Percentiles rank a stretch among this genome's conserved stretches.
phyloP scores from a whole-genome alignment of 805 yeast genomes.

The Pichia ethanolica region DNA sequence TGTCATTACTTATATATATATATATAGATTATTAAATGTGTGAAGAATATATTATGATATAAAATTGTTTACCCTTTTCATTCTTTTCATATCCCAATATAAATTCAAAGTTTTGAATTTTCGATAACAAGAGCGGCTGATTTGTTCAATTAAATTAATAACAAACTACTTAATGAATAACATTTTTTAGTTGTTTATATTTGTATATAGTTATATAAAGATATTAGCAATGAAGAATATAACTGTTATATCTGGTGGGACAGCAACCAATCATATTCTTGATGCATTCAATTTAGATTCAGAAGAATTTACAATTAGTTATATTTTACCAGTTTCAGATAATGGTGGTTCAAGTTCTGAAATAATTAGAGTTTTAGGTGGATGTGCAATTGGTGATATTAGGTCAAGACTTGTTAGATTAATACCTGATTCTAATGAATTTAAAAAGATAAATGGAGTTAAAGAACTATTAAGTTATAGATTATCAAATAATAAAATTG shows the following conservation, averaged over 20 bases:
- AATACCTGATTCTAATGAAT: conserved; percentile 44
- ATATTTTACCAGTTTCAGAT: conserved; percentile 78
- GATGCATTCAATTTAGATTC: conserved; percentile 34
- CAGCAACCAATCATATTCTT: conserved; percentile 78
- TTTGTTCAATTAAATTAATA: too few relatives aligned
- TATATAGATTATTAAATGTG: not conserved
- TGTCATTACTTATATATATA: conserved; percentile 3
- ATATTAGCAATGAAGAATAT: not conserved
- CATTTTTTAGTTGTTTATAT: too few relatives aligned
- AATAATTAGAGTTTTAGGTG: conserved; percentile 76
- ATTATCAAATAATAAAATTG: conserved; percentile 32
- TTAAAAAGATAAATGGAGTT: conserved; percentile 8
- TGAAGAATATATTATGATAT: too few relatives aligned
- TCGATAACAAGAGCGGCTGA: too few relatives aligned
- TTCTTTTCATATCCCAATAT: too few relatives aligned
- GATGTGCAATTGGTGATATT: conserved; percentile 93
- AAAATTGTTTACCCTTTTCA: too few relatives aligned
- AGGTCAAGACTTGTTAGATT: conserved; percentile 73
- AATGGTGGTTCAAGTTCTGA: conserved; percentile 96
- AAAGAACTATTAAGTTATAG: conserved; percentile 38
- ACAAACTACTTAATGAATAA: too few relatives aligned
- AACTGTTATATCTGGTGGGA: conserved; percentile 62
- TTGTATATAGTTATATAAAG: too few relatives aligned
- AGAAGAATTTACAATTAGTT: conserved; percentile 32
- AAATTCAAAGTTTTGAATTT: too few relatives aligned